Evolutionary conservation across 305 asterid species (phyloP), one percentile per base, ranked within the genome.

Genomic region (Fraxinus baroniana): DNA sequence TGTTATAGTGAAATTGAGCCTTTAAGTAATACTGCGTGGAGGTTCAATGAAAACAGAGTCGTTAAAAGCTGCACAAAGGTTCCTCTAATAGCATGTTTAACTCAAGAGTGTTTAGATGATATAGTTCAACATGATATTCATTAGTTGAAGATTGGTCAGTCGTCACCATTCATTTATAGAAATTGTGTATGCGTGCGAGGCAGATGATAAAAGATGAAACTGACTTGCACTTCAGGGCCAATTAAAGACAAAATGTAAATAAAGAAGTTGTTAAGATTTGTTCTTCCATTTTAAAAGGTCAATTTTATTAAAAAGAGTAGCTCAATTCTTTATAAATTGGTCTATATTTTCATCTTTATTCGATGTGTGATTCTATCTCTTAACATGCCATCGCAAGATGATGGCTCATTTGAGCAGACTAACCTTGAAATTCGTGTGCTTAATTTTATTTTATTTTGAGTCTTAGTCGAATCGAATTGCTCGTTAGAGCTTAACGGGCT

Each of bases 1-100:
- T 94, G 89, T 92, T 88, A 70, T 93, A 95, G 90, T 93, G 97
- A 86, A 95, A 95, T 39, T 92, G 92, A 36, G 96, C 93, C 90
- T 93, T 95, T 92, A 95, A 90, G 89, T 80, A 94, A 80, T 87
- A 95, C 99, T 95, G 95, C 93, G 87, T 24, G 1, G 55, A 24
- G 52, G 28, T 68, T 39, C 5, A 70, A 76, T 9, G 28, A n/a
- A 83, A 64, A 20, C n/a, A n/a, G 17, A 18, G 52, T 79, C 32
- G 24, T 55, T 7, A 74, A 39, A 70, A 37, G 18, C 73, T 7
- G 41, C 76, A 5, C 24, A 26, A 41, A 41, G 12, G 35, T 7
- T 39, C 28, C 15, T 30, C 18, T 41, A 57, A 66, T 17, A 49
- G 60, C 20, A 3, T 49, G 62, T 49, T 49, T 49, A 49, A 49